phyloP scores from a whole-genome alignment of 192 early-diverging fungal genomes.

The Phycomyces blakesleeanus region DNA sequence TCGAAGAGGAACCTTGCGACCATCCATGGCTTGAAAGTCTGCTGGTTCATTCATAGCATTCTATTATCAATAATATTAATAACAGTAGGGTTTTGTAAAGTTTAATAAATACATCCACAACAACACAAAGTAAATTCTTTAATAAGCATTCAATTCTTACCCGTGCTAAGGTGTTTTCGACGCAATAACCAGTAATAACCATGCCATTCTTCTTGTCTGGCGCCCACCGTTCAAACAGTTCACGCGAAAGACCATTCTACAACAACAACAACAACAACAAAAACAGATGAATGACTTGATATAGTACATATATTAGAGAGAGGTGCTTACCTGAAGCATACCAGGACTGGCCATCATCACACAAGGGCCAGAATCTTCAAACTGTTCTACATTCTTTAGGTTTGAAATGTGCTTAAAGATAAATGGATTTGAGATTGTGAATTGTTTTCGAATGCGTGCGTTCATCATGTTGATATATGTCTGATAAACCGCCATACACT shows the following conservation, averaged over 20 bases:
- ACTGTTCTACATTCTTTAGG: constrained; percentile 77
- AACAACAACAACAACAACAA: too few relatives aligned
- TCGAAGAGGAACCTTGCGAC: constrained; percentile 74
- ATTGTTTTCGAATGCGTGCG: constrained; percentile 84
- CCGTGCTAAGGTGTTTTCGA: constrained; percentile 92
- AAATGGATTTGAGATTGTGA: constrained; percentile 88
- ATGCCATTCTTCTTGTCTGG: constrained; percentile 88
- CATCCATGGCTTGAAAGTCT: constrained; percentile 77
- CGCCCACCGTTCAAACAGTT: constrained; percentile 95
- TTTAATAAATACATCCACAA: too few relatives aligned
- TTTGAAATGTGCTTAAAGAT: constrained; percentile 94
- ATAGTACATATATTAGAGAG: too few relatives aligned
- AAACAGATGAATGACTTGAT: too few relatives aligned
- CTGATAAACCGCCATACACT: constrained; percentile 95
- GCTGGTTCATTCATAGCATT: constrained; percentile 77
- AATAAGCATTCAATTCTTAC: constrained; percentile 36
- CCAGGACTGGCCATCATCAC: constrained; percentile 98
- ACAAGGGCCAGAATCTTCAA: constrained; percentile 95
- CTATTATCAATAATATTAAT: too few relatives aligned
- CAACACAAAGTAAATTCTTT: neutral
- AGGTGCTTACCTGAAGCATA: constrained; percentile 77
- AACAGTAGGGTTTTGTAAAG: too few relatives aligned
- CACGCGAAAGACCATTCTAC: constrained; percentile 89
- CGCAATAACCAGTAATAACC: constrained; percentile 95
- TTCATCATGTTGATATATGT: constrained; percentile 99